Base-by-base conservation (phyloP, 2,329 filamentous ascomycete species). In the Ciborinia camelliae region DNA sequence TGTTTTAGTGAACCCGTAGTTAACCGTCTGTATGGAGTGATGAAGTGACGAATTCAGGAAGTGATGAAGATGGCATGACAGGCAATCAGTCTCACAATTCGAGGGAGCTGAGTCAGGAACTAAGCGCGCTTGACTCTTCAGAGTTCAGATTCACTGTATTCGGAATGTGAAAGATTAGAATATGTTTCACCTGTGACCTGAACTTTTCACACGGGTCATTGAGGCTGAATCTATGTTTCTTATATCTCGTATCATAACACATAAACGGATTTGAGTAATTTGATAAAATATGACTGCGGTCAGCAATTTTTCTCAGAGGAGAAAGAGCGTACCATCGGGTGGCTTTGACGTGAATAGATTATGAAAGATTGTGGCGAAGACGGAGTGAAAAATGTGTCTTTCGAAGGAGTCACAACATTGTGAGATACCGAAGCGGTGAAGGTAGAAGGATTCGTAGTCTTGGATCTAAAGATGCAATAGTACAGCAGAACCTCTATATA, bases 111-210 rank as follows among this genome's bases (percentile, higher is more conserved):
- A 53, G 26, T 51, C 37, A 62, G 50, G 15, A 43, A 14, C 18
- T 53, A 63, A 57, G 60, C 60, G 60, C 60, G 60, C 60, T 63
- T 63, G 51, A 55, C 30, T 57, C 50, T 63, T 57, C 14, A 62
- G 23, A 57, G n/a, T n/a, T n/a, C n/a, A n/a, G n/a, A n/a, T n/a
- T n/a, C n/a, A n/a, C n/a, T n/a, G n/a, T 28, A 28, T 37, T 47
- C 26, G 50, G 30, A 57, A 63, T 48, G 51, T 63, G n/a, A 45
- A 55, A 30, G 39, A 45, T 58, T 32, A 45, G 60, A 14, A 20
- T 23, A 37, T 15, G 28, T 63, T 63, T 63, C 60, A 57, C 60
- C 41, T 63, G 60, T 63, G 50, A 57, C 60, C 41, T 63, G 60
- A 63, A 50, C 60, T 45, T 47, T 51, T 57, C 60, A 63, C 39